Base-by-base conservation (phyloP, 331 rosid species). In the Pyrus hybrid region DNA sequence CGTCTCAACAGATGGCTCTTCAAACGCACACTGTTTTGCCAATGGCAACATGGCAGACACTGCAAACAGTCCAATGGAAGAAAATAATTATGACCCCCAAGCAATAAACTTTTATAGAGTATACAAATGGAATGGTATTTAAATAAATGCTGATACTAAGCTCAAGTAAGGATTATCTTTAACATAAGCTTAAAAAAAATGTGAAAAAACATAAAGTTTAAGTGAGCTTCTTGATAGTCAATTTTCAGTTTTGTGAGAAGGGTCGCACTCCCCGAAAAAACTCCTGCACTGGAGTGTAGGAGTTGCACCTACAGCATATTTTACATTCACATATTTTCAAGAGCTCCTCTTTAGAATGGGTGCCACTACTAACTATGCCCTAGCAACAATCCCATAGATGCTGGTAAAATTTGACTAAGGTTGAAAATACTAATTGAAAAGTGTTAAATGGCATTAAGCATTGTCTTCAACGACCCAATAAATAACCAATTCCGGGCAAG, bases 11-110 rank as follows among this genome's bases (percentile, higher is more conserved):
- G 88, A 86, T 73, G 99, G 99, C 80, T 92, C 99, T 87, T 95
- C 99, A 84, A 94, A 95, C 28, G 99, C 96, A 77, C 97, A 95
- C 71, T 95, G 99, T 80, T 95, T 95, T 67, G 99, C 99, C 79
- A 95, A 81, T 71, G 97, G 91, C 85, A 94, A 53, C 93, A 94
- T 87, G 63, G 99, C 93, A 75, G 99, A 94, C 99, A 94, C 99
- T 94, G 89, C 70, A 86, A 83, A 78, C 73, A 79, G 68, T 63
- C 23, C 53, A 81, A 57, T 62, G 17, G 16, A 56, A 28, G 25
- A 17, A 56, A 57, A 70, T 28, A 10, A 23, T 25, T 70, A 9
- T 18, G n/a, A 70, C 47, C 21, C 14, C 49, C 17, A 53, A 70
- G n/a, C 3, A 22, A 51, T 28, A 70, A n/a, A n/a, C 12, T 53